Conservation (phyloP, 768 basidiomycete genomes). For the Suillus placidus region DNA sequence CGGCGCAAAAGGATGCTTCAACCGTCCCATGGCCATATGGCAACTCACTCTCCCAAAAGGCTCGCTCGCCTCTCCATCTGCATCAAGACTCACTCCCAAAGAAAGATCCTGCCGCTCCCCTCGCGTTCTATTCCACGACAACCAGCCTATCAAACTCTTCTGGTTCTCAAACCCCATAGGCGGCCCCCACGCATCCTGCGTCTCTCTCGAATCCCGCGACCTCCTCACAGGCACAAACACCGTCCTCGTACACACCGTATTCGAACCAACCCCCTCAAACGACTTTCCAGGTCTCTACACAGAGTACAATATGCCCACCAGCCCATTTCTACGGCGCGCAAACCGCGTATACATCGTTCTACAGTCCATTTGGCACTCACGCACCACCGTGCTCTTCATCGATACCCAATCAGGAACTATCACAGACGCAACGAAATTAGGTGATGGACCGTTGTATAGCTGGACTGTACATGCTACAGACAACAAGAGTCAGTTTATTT, state of each 20-base stretch:
- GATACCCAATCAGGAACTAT: conserved; percentile 44
- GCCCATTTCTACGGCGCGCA: conserved; percentile 40
- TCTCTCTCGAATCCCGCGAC: conserved; percentile 49
- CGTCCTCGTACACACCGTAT: conserved; percentile 45
- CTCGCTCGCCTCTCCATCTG: conserved; percentile 12
- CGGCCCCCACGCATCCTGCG: conserved; percentile 62
- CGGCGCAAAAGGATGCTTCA: conserved; percentile 61
- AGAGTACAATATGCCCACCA: conserved; percentile 46
- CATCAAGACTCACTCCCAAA: conserved; percentile 44
- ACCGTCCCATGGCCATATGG: conserved; percentile 62
- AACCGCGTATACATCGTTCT: conserved; percentile 39
- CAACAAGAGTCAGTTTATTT: conserved; percentile 44
- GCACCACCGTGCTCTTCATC: conserved; percentile 52
- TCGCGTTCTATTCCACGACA: conserved; percentile 40
- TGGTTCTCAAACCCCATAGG: conserved; percentile 60
- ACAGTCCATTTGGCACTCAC: conserved; percentile 58
- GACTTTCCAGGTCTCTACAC: conserved; percentile 69
- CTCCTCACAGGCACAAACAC: conserved; percentile 25
- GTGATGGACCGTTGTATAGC: conserved; percentile 37
- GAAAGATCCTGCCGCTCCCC: conserved; percentile 62
- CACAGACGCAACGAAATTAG: conserved; percentile 28
- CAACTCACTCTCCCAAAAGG: conserved; percentile 38
- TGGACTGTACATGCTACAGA: conserved; percentile 59
- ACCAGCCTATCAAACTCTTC: conserved; percentile 37
- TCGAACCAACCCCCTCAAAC: conserved; percentile 32